phyloP scores from a whole-genome alignment of 1,284 basidiomycete species.

The Xerocomus nothofagi region DNA sequence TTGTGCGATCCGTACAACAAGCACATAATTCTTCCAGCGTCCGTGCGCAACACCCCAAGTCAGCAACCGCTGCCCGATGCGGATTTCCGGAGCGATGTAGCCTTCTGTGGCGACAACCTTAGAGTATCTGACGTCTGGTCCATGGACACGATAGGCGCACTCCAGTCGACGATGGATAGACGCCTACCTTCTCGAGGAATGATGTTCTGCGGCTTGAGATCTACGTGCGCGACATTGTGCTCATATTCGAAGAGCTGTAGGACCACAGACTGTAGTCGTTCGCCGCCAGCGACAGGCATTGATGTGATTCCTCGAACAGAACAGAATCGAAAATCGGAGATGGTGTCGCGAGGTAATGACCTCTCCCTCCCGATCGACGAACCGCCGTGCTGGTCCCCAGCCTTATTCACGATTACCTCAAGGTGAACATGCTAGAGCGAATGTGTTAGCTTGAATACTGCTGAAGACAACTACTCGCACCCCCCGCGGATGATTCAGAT shows the following conservation, averaged over 20 bases:
- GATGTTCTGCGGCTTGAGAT: background rate
- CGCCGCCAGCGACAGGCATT: background rate
- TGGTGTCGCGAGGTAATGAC: background rate
- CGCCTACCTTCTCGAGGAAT: background rate
- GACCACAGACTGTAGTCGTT: constrained; percentile 2
- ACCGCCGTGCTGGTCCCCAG: background rate
- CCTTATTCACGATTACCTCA: background rate
- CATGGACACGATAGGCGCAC: background rate
- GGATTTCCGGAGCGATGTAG: constrained; percentile 10
- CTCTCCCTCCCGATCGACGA: background rate
- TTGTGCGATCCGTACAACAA: background rate
- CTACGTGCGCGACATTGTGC: constrained; percentile 1
- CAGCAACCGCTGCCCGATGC: background rate
- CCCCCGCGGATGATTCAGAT: too few species aligned
- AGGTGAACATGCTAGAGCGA: background rate
- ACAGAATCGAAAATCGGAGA: background rate
- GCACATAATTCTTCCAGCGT: constrained; percentile 4
- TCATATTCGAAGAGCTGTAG: constrained; percentile 9
- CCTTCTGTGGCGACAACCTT: background rate
- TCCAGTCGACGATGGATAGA: background rate
- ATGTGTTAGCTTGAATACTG: too few species aligned
- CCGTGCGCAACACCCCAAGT: constrained; percentile 7
- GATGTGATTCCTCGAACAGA: background rate
- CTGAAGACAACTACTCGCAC: too few species aligned
- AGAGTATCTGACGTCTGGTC: background rate